Base-by-base conservation (phyloP, 305 asterid species). In the Ilex paraguariensis region DNA sequence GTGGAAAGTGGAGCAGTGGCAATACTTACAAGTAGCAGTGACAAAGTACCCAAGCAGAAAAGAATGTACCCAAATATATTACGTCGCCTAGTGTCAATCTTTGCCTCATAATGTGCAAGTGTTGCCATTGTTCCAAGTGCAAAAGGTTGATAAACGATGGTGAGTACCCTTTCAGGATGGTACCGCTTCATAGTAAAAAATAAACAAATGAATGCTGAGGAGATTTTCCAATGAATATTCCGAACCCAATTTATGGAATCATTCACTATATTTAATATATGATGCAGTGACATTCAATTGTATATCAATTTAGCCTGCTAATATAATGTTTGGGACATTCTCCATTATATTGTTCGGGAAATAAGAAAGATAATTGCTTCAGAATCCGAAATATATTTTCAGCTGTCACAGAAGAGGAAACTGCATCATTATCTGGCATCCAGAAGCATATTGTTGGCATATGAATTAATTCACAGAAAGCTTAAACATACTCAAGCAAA, bases 141-240 rank as follows among this genome's bases (percentile, higher is more conserved):
- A 56, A 65, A 65, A 30, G 69, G 69, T 65, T 56, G 62, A 56
- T 65, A 65, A 44, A 65, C 69, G 28, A 65, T 50, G 13, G 56
- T 39, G 3, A 52, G 88, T 15, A 82, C 75, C 64, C 88, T 70
- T 39, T 81, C 68, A 3, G 82, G 73, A 59, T 79, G 84, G 68
- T 82, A 82, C 0, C 54, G 28, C 32, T 79, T 75, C 78, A 57
- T 21, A 21, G 28, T 21, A 21, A 21, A 60, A 16, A 54, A 46
- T 57, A 9, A 13, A 32, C 10, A 50, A 50, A 13, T 12, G 6
- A 36, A 36, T 36, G 42, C 6, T 5, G 5, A 8, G 9, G 9
- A 36, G 2, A 36, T 8, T 36, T 36, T 36, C 1, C 11, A 46
- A 13, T 46, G 52, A 46, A 46, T 46, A 46, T 3, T 46, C 15